Evolutionary conservation across 345 rosid species (phyloP).

Genomic region (Rhodomyrtus tomentosa): DNA sequence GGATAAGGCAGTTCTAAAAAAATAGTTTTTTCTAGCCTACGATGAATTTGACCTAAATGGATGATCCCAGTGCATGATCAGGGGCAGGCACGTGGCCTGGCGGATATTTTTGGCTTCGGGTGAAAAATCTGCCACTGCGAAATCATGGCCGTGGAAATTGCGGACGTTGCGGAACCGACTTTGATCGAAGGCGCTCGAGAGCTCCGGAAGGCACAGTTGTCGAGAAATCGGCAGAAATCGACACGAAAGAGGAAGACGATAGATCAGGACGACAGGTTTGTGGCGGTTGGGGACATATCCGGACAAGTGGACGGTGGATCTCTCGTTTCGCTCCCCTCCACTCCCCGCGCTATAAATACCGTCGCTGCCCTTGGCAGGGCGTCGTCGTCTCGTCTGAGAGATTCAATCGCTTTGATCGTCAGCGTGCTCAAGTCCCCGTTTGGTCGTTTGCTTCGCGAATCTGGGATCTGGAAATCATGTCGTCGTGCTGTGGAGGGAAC

Average conservation of each 20-base stretch:
- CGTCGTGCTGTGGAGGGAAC: slow-evolving; percentile 55
- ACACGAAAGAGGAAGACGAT: background rate
- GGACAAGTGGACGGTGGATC: background rate
- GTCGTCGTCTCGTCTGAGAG: background rate
- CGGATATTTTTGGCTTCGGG: too few species aligned
- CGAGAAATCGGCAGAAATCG: background rate
- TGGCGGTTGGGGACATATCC: background rate
- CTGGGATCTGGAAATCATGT: background rate
- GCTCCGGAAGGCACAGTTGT: background rate
- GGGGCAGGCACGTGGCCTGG: too few species aligned
- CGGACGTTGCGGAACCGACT: background rate
- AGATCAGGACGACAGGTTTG: background rate
- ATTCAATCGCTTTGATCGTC: background rate
- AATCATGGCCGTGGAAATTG: background rate
- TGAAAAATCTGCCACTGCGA: too few species aligned
- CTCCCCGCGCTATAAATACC: background rate
- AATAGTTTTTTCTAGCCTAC: too few species aligned
- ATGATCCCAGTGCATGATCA: too few species aligned
- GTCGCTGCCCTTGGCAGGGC: background rate
- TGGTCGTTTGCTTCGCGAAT: background rate
- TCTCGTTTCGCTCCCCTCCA: background rate
- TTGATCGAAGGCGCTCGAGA: background rate
- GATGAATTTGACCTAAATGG: too few species aligned
- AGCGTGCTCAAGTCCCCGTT: background rate
- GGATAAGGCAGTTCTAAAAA: too few species aligned